phyloP scores from a whole-genome alignment of 169 alveolate species.

The Eimeria mitis region DNA sequence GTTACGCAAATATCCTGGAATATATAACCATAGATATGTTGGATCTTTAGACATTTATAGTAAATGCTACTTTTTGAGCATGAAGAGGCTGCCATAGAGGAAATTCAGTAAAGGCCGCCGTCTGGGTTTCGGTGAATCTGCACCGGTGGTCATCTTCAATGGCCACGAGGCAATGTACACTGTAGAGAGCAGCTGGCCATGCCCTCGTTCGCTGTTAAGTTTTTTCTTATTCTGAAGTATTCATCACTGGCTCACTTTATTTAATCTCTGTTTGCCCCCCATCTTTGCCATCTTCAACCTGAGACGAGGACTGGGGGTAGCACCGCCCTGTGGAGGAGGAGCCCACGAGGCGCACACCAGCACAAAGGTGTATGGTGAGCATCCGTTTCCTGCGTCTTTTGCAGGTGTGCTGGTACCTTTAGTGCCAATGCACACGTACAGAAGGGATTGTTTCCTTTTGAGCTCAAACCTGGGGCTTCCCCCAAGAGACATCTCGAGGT shows the following conservation, averaged over 20 bases:
- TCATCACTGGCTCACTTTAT: no score
- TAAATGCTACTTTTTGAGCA: background rate
- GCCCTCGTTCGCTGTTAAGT: background rate
- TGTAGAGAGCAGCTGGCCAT: background rate
- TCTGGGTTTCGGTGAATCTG: background rate
- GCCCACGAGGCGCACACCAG: background rate
- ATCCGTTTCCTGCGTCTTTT: background rate
- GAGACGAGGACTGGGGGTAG: background rate
- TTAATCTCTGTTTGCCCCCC: background rate
- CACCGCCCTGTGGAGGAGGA: background rate
- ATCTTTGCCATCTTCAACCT: background rate
- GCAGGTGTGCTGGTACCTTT: background rate
- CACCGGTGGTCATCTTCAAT: constrained; percentile 25
- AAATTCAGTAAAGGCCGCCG: background rate
- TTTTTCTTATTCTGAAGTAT: background rate
- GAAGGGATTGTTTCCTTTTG: background rate
- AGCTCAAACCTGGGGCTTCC: background rate
- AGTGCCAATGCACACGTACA: background rate
- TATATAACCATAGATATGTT: background rate
- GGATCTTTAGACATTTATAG: background rate
- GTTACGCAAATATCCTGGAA: background rate
- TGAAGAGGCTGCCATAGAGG: background rate
- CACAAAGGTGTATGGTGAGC: background rate
- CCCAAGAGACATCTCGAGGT: background rate
- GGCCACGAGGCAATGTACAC: background rate